Evolutionary conservation across 257 asterid genomes (phyloP), one percentile per base, ranked within the genome.

Genomic region (Nicotiana obtusifolia): DNA sequence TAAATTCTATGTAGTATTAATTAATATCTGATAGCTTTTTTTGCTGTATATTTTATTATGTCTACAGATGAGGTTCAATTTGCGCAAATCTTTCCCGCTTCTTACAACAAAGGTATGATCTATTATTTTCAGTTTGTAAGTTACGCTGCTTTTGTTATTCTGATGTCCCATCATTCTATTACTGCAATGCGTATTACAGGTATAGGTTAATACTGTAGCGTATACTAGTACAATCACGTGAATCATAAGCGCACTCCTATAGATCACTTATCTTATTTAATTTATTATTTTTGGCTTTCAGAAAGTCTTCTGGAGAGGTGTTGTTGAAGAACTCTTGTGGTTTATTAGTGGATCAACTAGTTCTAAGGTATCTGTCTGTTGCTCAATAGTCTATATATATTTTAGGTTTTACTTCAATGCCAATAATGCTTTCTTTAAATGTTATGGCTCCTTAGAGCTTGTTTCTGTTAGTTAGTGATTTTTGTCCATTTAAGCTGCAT

Each of bases 241-340:
- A 52, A 52, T 52, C 56, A 52, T 52, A 10, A 52, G 56, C 19
- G 5, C 56, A 52, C 13, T 3, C 56, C 17, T 52, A 19, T 57
- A 7, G 41, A 73, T 73, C 62, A 49, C 16, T 73, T 73, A 35
- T 24, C 44, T 73, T 73, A 49, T 24, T 73, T 73, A 24, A 7
- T 47, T 24, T 49, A 24, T 57, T 80, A 19, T 14, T 28, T 35
- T 65, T 65, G 65, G 65, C 66, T 68, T 84, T 80, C 76, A 96
- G 98, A 91, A 91, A 89, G 96, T 96, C 28, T 94, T 93, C 80
- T 96, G 99, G 99, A 89, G 95, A 47, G 98, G 98, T 56, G 98
- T 96, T 84, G 93, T 96, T 85, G 99, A 96, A 89, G 99, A 96
- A 87, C 97, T 96, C 81, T 82, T 96, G 89, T 94, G 99, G 99